These are phyloP conservation scores for Pugionium cornutum DNA, from an alignment of 345 rosid genomes.

Conservation along the genomic window DNA sequence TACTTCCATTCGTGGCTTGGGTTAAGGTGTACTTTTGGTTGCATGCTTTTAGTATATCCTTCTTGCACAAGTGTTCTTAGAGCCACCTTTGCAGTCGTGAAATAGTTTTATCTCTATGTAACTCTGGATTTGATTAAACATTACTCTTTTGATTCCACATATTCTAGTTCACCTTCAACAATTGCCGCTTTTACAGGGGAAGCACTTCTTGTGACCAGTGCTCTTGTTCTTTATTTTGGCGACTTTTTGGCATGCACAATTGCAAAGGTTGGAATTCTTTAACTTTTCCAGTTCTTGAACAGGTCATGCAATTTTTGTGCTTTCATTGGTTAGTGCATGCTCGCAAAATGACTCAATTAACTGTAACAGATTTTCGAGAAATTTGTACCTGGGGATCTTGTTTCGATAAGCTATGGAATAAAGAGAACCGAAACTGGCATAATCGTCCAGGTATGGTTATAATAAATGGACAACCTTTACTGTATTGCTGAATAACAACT, in stretches of 20 bases:
- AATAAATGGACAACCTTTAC: conserved; percentile 22
- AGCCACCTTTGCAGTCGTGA: background rate
- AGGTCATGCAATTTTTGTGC: conserved; percentile 16
- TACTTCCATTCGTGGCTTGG: background rate
- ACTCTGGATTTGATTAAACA: background rate
- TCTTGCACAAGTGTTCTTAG: background rate
- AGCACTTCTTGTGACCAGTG: conserved; percentile 73
- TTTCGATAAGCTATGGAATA: conserved; percentile 54
- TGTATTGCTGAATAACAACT: conserved; percentile 10
- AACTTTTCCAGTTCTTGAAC: conserved; percentile 23
- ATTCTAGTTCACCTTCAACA: background rate
- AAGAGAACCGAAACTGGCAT: conserved; percentile 78
- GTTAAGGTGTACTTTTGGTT: background rate
- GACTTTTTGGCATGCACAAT: conserved; percentile 80
- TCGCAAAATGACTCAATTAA: conserved; percentile 1
- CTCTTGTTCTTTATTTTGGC: conserved; percentile 87
- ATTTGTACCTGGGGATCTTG: conserved; percentile 46
- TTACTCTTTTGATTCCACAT: background rate
- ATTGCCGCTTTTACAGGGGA: conserved; percentile 57
- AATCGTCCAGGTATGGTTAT: conserved; percentile 62
- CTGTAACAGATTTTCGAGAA: conserved; percentile 51
- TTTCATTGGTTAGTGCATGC: conserved; percentile 16
- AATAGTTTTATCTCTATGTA: too few species aligned
- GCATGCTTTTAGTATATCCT: background rate
- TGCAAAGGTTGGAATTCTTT: conserved; percentile 53